Evolutionary conservation across 2,329 filamentous ascomycete genomes (phyloP), one percentile per base, ranked within the genome.

Genomic region (Ciborinia camelliae): DNA sequence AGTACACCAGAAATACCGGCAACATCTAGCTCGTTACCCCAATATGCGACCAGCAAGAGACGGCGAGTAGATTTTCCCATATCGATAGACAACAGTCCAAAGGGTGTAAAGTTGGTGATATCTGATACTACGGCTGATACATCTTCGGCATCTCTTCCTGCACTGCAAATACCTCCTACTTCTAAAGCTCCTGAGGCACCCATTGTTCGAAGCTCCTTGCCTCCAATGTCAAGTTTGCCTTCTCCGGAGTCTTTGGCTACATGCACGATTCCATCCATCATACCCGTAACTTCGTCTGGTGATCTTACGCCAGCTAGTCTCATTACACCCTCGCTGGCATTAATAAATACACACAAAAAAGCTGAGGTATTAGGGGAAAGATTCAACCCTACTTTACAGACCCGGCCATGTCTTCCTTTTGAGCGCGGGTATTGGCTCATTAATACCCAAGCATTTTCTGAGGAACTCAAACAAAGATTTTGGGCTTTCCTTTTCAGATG

Each of bases 401-500:
- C 77, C 1, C 80, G 88, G 4, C 73, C 76, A 0, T 76, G 89
- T 1, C 76, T 81, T 3, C 76, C 77, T 0, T 83, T 89, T 45
- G 92, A 96, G 74, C 82, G 93, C 20, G 93, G 92, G 0, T 87
- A 90, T 76, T 97, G 93, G 93, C 75, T 80, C 2, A 71, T 97
- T 5, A 79, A 86, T 68, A 86, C 83, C 69, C 73, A 76, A 0
- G 59, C 70, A 1, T 92, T 89, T 89, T 73, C 77, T 0, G 61
- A 73, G 0, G 74, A 76, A 0, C 71, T 81, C 4, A 82, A 84
- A 58, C 74, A 79, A 20, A 77, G 81, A 2, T 81, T 86, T 9
- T 93, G 90, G 89, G 75, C 77, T 0, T 87, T 83, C 59, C 77
- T 92, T 30, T 79, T 79, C 7, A 82, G 86, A 20, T 84, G 86